Evolutionary conservation across 1,284 basidiomycete species (phyloP), one percentile per base, ranked within the genome.

Genomic region (Apiotrichum mycotoxinovorans): DNA sequence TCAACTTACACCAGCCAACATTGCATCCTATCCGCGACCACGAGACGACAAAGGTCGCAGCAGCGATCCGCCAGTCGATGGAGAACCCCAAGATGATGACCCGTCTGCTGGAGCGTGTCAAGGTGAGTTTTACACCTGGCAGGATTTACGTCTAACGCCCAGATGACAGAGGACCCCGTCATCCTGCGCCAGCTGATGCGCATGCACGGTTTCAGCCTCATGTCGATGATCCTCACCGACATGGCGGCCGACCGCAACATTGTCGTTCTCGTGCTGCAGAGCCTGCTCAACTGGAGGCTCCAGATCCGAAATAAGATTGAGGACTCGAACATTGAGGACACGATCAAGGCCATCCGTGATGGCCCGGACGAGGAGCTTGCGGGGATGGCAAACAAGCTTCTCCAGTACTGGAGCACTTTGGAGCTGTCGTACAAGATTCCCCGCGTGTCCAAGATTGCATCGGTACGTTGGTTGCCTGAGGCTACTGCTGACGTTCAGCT

Each of bases 231-330:
- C 44, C 79, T 98, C 33, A 70, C 69, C 4, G 93, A 98, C 68
- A 82, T 92, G 69, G 73, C 76, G 17, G 81, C 84, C 30, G 90
- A 98, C 66, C 64, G 80, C 25, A 88, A 93, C 40, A 81, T 97
- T 33, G 79, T 87, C 34, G 75, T 82, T 11, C 77, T 88, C 63
- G 83, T 85, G 2, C 76, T 95, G 56, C 83, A 88, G 69, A 85
- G 85, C 64, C 85, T 96, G 82, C 56, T 64, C 11, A 70, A 72
- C 40, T 97, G 92, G 93, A 91, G 91, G 0, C 78, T 97, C 26
- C 81, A 91, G 51, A 87, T 87, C 51, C 84, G 89, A 49, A 97
- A 97, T 79, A 98, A 98, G 78, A 86, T 98, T 35, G 89, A 92
- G 59, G 89, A 91, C 70, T 91, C 90, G 0, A 85, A 85, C 68